These are phyloP conservation scores for Diplodia seriata DNA, from an alignment of 2,329 filamentous ascomycete genomes.

Conservation along the genomic window DNA sequence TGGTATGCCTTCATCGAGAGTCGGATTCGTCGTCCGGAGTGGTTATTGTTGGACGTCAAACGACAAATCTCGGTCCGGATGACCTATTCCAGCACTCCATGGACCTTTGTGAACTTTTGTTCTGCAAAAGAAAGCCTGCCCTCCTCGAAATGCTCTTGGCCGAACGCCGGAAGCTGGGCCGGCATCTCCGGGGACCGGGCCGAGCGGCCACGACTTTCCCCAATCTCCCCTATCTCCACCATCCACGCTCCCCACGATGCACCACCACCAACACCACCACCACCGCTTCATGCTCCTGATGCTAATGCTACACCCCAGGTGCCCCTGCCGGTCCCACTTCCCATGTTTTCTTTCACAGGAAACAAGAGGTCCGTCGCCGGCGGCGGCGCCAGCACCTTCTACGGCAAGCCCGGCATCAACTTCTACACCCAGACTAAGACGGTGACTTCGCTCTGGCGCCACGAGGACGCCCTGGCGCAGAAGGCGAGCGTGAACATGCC, in stretches of 20 bases:
- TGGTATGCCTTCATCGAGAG: background rate
- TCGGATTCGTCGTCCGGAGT: background rate
- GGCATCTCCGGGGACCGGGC: background rate
- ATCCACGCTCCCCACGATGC: background rate
- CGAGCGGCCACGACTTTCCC: background rate
- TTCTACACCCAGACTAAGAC: constrained; percentile 99
- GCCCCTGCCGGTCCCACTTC: constrained; percentile 48
- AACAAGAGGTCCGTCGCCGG: constrained; percentile 90
- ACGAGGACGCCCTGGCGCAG: constrained; percentile 80
- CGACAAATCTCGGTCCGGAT: constrained; percentile 59
- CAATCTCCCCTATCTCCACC: background rate
- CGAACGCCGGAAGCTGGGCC: background rate
- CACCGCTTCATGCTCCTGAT: background rate
- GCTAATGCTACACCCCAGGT: background rate
- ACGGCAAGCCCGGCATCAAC: constrained; percentile 87
- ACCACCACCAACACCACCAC: constrained; percentile 19
- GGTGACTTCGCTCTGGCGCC: constrained; percentile 89
- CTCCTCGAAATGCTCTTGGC: background rate
- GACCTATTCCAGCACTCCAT: background rate
- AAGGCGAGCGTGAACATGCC: constrained; percentile 93
- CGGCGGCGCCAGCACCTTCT: constrained; percentile 91
- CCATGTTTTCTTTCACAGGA: constrained; percentile 71
- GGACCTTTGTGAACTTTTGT: background rate
- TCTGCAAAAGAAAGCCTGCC: background rate
- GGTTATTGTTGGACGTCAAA: background rate